Evolutionary conservation across 352 stramenopile genomes (phyloP).

Genomic region (Phytophthora vignae): DNA sequence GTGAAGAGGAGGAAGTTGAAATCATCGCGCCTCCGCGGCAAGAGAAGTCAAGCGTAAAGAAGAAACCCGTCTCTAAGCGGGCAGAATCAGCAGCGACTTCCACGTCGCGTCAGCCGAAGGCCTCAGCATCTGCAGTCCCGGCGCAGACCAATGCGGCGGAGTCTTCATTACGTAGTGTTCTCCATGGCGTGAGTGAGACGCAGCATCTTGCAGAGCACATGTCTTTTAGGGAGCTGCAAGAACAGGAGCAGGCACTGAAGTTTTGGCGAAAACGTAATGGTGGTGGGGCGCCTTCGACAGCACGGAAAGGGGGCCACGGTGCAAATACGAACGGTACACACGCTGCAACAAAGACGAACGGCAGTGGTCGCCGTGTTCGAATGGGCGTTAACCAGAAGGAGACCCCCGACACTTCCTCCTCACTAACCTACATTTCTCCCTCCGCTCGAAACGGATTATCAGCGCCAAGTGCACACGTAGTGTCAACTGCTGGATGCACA

Average conservation of each 20-base stretch:
- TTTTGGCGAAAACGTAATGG: conserved; percentile 45
- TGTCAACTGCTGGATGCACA: conserved; percentile 15
- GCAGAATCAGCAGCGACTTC: neutral
- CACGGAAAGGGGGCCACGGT: conserved; percentile 16
- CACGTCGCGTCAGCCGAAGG: conserved; percentile 10
- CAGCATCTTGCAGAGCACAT: conserved; percentile 47
- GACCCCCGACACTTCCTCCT: conserved; percentile 1
- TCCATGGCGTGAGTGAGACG: conserved; percentile 24
- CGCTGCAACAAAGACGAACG: conserved; percentile 17
- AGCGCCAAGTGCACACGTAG: conserved; percentile 13
- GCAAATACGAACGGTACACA: conserved; percentile 3
- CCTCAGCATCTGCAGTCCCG: neutral
- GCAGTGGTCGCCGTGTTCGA: conserved; percentile 21
- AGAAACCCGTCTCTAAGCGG: conserved; percentile 5
- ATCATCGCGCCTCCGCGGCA: neutral
- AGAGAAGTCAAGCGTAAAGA: conserved; percentile 7
- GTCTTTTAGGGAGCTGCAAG: conserved; percentile 56
- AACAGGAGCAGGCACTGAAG: conserved; percentile 53
- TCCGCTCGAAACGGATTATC: conserved; percentile 34
- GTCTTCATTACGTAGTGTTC: neutral
- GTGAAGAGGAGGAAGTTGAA: conserved; percentile 13
- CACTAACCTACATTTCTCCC: conserved; percentile 26
- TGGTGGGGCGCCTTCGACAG: conserved; percentile 7
- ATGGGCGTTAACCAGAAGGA: conserved; percentile 30
- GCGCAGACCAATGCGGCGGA: conserved; percentile 8